These are phyloP conservation scores for Spergularia azorica DNA, from an alignment of 179 eudicot species.

Conservation along the genomic window DNA sequence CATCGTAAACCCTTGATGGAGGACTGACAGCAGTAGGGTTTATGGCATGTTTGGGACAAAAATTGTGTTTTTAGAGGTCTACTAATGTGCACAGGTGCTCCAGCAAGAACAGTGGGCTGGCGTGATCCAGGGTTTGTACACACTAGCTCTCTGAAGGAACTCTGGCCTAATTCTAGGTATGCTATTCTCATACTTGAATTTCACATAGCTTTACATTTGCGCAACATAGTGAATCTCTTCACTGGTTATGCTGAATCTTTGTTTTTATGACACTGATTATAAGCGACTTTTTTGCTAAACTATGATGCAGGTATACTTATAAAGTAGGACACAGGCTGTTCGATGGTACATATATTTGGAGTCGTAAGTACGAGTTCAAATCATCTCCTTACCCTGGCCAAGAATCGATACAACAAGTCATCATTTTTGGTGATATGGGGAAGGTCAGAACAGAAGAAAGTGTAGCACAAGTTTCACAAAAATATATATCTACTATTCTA, in stretches of 20 bases:
- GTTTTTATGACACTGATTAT: slow-evolving; percentile 48
- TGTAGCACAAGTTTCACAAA: background rate
- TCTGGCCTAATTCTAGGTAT: slow-evolving; percentile 82
- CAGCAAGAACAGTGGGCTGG: slow-evolving; percentile 95
- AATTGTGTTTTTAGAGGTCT: no score
- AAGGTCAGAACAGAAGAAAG: slow-evolving; percentile 43
- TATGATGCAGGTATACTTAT: slow-evolving; percentile 57
- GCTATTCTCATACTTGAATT: slow-evolving; percentile 11
- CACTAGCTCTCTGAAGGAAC: slow-evolving; percentile 69
- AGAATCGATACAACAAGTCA: slow-evolving; percentile 64
- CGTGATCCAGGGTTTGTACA: slow-evolving; percentile 91
- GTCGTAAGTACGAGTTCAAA: slow-evolving; percentile 53
- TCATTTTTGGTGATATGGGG: slow-evolving; percentile 91
- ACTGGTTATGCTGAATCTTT: background rate
- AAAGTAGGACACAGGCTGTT: slow-evolving; percentile 64
- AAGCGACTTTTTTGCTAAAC: background rate
- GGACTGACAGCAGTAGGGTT: no score
- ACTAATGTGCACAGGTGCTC: slow-evolving; percentile 54
- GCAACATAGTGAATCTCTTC: no score
- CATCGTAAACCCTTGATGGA: no score
- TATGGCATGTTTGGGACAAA: no score
- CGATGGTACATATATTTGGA: slow-evolving; percentile 65
- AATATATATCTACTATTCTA: background rate
- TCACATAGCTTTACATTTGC: background rate
- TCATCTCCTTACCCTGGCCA: slow-evolving; percentile 95